Percentiles rank a stretch among this genome's conserved stretches.
Evolutionary conservation across 2,329 filamentous ascomycete genomes (phyloP).

Genomic region (Nothomitra cinnamomea): DNA sequence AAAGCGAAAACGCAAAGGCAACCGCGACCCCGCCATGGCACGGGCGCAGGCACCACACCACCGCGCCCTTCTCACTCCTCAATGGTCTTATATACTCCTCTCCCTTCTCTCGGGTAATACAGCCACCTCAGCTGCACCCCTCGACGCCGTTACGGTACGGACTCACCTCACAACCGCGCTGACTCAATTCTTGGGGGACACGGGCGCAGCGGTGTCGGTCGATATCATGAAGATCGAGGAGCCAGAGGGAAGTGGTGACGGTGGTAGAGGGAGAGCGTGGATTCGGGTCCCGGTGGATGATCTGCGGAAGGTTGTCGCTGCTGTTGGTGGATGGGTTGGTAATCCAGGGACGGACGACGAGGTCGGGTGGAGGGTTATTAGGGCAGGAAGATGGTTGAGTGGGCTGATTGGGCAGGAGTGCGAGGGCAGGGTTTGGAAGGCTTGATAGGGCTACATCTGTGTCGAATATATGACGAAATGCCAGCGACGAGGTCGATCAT

Average conservation of each 20-base stretch:
- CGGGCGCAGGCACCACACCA: background rate
- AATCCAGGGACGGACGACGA: conserved; percentile 17
- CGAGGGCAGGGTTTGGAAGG: conserved; percentile 33
- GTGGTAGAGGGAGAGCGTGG: conserved; percentile 27
- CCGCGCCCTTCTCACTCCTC: background rate
- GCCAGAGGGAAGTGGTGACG: conserved; percentile 3
- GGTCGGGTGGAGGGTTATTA: conserved; percentile 31
- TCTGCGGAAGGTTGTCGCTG: conserved; percentile 41
- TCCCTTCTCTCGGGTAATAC: background rate
- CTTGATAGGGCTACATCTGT: conserved; percentile 3
- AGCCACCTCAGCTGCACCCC: background rate
- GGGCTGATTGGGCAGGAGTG: conserved; percentile 35
- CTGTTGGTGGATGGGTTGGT: conserved; percentile 47
- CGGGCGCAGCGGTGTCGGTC: conserved; percentile 47
- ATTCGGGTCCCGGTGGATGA: conserved; percentile 46
- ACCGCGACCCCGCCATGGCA: background rate
- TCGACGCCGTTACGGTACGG: conserved; percentile 47
- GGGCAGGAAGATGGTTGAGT: conserved; percentile 48
- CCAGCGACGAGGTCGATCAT: no score
- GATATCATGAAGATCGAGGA: conserved; percentile 50
- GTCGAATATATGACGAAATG: conserved; percentile 15
- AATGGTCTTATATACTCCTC: background rate
- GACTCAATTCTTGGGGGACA: conserved; percentile 50
- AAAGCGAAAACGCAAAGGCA: background rate
- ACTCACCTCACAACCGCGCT: conserved; percentile 47